Evolutionary conservation across 345 rosid genomes (phyloP).

Genomic region (Populus deltoides): DNA sequence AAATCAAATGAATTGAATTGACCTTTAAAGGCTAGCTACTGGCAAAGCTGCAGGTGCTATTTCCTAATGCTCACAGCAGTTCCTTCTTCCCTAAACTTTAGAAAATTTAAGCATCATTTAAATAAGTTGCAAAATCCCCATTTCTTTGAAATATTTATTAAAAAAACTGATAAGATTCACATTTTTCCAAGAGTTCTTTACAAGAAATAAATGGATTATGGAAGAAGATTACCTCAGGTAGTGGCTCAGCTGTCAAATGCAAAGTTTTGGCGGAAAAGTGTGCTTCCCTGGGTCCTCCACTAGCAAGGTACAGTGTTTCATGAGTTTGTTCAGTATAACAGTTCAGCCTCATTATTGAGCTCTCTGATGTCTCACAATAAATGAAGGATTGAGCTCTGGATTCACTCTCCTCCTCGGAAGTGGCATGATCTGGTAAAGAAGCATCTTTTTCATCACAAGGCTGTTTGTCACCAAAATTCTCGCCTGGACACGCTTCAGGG

Average conservation of each 20-base stretch:
- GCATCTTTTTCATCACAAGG: conserved; percentile 30
- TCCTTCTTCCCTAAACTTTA: conserved; percentile 1
- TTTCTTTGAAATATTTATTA: neutral
- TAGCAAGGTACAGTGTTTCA: conserved; percentile 32
- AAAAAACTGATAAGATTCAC: too few relatives aligned
- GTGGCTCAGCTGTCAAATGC: conserved; percentile 20
- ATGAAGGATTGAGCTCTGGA: conserved; percentile 29
- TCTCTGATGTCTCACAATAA: conserved; percentile 33
- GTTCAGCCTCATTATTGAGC: conserved; percentile 24
- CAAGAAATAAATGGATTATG: neutral
- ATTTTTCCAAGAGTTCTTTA: neutral
- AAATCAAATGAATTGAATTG: neutral
- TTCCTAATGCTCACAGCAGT: conserved; percentile 7
- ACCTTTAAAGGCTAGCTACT: neutral
- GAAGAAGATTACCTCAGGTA: conserved; percentile 40
- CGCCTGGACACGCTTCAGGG: conserved; percentile 31
- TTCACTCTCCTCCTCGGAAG: conserved; percentile 30
- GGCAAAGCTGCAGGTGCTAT: neutral
- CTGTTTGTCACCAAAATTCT: conserved; percentile 35
- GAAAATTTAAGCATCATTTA: neutral
- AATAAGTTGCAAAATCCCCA: conserved; percentile 3
- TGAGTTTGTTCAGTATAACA: conserved; percentile 32
- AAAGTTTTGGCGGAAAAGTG: conserved; percentile 21
- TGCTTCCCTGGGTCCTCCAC: conserved; percentile 33
- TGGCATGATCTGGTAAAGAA: conserved; percentile 23